phyloP scores from a whole-genome alignment of 2,329 filamentous ascomycete species.

The Paramyrothecium roridum region DNA sequence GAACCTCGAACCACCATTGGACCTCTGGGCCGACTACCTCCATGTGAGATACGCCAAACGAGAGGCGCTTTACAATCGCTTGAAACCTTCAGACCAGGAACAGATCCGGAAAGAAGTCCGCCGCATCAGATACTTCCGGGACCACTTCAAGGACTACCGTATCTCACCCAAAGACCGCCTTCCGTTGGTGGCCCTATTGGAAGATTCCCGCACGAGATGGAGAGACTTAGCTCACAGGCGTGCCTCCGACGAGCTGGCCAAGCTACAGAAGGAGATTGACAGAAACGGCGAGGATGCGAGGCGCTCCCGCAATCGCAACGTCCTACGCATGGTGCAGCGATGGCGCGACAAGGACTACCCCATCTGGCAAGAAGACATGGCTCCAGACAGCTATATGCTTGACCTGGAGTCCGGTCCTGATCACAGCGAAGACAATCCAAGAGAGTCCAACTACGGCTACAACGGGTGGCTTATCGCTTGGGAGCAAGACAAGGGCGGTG shows the following conservation, averaged over 20 bases:
- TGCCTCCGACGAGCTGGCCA: slow-evolving; percentile 7
- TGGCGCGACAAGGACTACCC: slow-evolving; percentile 8
- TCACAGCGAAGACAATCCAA: slow-evolving; percentile 9
- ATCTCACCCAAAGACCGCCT: slow-evolving; percentile 7
- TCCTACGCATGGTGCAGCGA: slow-evolving; percentile 8
- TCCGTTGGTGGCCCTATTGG: slow-evolving; percentile 10
- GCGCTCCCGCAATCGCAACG: slow-evolving; percentile 2
- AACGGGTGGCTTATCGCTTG: slow-evolving; percentile 13
- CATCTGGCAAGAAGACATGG: slow-evolving; percentile 2
- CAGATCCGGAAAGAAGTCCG: slow-evolving; percentile 12
- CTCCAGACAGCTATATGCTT: slow-evolving; percentile 8
- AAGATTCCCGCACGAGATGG: slow-evolving; percentile 12
- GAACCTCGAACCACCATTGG: slow-evolving; percentile 2
- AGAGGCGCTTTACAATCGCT: slow-evolving; percentile 5
- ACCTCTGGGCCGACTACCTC: slow-evolving; percentile 11
- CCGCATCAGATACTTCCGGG: slow-evolving; percentile 11
- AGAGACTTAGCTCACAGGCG: slow-evolving; percentile 9
- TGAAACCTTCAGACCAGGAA: slow-evolving; percentile 7
- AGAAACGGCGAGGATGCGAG: slow-evolving; percentile 1
- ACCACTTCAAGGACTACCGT: slow-evolving; percentile 15
- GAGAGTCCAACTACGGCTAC: slow-evolving; percentile 11
- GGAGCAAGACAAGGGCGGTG: slow-evolving; percentile 10
- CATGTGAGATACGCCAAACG: slow-evolving; percentile 6
- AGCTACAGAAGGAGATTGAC: slow-evolving; percentile 7
- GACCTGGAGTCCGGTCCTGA: slow-evolving; percentile 5